Percentiles rank a stretch among this genome's conserved stretches.
Conservation (phyloP, 2,329 filamentous ascomycete genomes). For the Epichloe festucae region DNA sequence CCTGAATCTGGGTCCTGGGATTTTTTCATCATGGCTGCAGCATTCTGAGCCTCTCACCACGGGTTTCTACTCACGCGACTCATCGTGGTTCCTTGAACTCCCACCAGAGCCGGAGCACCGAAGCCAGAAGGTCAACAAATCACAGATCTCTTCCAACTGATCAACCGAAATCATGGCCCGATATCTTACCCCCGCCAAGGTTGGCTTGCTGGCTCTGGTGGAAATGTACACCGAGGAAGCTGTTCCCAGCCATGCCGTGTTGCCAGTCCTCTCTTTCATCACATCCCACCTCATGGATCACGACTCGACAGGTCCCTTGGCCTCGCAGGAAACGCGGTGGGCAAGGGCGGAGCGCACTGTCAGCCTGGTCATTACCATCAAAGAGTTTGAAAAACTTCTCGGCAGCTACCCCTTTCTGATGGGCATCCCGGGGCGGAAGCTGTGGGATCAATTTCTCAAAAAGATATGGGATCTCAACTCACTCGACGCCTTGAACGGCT, state of each 20-base stretch:
- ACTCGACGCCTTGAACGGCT: constrained; percentile 64
- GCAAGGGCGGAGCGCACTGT: constrained; percentile 35
- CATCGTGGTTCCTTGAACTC: not conserved
- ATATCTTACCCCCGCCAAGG: constrained; percentile 79
- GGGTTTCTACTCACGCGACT: not conserved
- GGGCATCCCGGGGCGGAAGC: constrained; percentile 57
- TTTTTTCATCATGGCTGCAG: not conserved
- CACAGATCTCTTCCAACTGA: not conserved
- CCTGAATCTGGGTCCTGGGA: not conserved
- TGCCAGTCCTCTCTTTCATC: constrained; percentile 68
- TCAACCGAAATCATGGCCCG: constrained; percentile 49
- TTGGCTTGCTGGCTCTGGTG: constrained; percentile 68
- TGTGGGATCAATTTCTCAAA: constrained; percentile 82
- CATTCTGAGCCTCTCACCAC: not conserved
- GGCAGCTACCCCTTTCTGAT: constrained; percentile 35
- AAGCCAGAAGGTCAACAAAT: not conserved
- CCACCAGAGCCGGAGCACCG: not conserved
- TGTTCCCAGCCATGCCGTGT: constrained; percentile 55
- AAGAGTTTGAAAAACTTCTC: constrained; percentile 48
- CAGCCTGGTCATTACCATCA: constrained; percentile 39
- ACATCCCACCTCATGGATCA: constrained; percentile 53
- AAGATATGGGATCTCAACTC: constrained; percentile 77
- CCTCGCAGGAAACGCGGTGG: constrained; percentile 27
- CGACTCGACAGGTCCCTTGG: constrained; percentile 14
- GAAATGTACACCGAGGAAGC: constrained; percentile 66